Evolutionary conservation across 495 filamentous ascomycete species (phyloP).

Genomic region (Penicillium goetzii): DNA sequence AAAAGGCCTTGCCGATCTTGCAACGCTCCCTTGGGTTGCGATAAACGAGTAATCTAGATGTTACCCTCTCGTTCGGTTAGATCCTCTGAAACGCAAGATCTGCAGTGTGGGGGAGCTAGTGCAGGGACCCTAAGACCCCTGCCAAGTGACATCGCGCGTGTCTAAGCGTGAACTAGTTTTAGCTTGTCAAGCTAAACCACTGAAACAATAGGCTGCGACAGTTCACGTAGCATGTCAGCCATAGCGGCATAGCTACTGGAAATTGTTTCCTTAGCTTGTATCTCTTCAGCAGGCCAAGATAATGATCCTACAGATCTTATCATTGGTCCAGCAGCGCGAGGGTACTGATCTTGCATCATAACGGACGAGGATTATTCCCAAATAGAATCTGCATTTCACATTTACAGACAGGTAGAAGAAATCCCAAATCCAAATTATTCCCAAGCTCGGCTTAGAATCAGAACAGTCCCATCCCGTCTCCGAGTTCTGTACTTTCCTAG

Average conservation of each 20-base stretch:
- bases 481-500: neutral
- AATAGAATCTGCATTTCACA: no score
- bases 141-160: constrained; percentile 7
- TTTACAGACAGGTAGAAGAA: neutral
- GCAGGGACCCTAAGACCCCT: constrained; percentile 9
- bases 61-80: constrained; percentile 4
- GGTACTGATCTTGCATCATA: neutral
- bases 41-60: constrained; percentile 9
- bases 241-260: neutral
- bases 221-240: neutral
- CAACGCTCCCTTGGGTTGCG: neutral
- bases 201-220: neutral
- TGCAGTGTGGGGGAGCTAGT: constrained; percentile 8
- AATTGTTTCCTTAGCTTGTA: neutral
- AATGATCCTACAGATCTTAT: no score
- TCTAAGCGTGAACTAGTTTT: neutral
- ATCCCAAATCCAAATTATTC: neutral
- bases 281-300: neutral
- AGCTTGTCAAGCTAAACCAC: neutral
- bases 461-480: neutral
- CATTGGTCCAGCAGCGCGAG: neutral
- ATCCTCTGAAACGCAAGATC: constrained; percentile 18
- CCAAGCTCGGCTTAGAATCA: neutral
- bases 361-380: neutral
- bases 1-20: neutral